Base-by-base conservation (phyloP, 495 filamentous ascomycete species). In the Trichocladium uniseriatum region DNA sequence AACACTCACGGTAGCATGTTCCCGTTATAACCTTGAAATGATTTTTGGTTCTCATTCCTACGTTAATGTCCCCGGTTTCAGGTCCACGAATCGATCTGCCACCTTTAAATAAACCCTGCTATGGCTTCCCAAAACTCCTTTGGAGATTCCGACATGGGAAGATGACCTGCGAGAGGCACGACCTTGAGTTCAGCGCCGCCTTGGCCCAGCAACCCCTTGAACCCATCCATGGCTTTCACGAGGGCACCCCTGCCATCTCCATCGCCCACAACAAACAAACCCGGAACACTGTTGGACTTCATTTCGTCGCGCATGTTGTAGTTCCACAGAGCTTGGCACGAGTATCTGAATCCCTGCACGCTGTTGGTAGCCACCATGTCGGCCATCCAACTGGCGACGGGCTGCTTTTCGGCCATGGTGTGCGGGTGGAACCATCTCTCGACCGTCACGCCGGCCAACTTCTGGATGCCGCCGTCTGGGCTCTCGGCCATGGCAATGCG, bases 111-210 rank as follows among this genome's bases (percentile, higher is more conserved):
- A 47, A 80, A 83, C 24, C 56, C 68, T 39, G 70, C 67, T 6
- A 87, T 74, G 31, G 77, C 75, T 37, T 74, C 71, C 52, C 79
- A 79, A 63, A 88, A 85, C 11, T 73, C 76, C 51, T 66, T 64
- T 8, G 83, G 82, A 51, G 82, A 77, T 70, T 92, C 86, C 31
- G 78, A 80, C 87, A 92, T 92, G 4, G 87, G 87, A 66, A 92
- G 63, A 69, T 92, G 87, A 0, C 87, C 87, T 0, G 85, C 82
- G 20, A 69, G 63, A 2, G 81, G 75, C 43, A 90, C 75, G 43
- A 82, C 60, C 60, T 69, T 76, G 48, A 83, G 68, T 59, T 78
- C 74, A 0, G 77, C 75, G 1, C 73, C 78, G 1, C 61, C 60
- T 5, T 52, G 45, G 4, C 77, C 78, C 48, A 85, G 58, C 39